Evolutionary conservation across 2,329 filamentous ascomycete genomes (phyloP).

Genomic region (Bipolaris victoriae): DNA sequence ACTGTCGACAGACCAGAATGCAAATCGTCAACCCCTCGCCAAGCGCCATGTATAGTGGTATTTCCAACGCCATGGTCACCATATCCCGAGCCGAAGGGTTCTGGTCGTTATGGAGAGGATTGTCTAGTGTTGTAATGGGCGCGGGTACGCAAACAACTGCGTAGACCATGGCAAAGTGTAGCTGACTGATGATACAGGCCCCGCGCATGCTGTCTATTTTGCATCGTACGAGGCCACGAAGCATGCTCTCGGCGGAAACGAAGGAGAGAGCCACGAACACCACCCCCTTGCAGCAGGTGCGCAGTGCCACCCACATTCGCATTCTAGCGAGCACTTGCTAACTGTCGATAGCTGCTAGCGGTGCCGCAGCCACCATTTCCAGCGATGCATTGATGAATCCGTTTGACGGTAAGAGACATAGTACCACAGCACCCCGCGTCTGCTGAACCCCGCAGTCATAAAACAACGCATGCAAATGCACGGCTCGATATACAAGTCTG

Average conservation of each 20-base stretch:
- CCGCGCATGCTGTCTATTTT: conserved; percentile 97
- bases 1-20: conserved; percentile 80
- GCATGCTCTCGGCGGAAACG: conserved; percentile 92
- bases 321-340: conserved; percentile 35
- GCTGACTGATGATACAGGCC: conserved; percentile 65
- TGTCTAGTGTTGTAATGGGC: conserved; percentile 94
- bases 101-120: conserved; percentile 90
- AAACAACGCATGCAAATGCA: conserved; percentile 99
- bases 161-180: conserved; percentile 12
- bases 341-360: conserved; percentile 74
- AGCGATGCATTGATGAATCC: conserved; percentile 99
- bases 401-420: conserved; percentile 78
- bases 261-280: conserved; percentile 82
- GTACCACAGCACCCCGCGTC: neutral
- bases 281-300: conserved; percentile 91
- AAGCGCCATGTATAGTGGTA: conserved; percentile 82
- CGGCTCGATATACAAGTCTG: conserved; percentile 87
- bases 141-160: conserved; percentile 66
- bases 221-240: conserved; percentile 98
- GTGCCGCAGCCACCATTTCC: conserved; percentile 92
- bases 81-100: conserved; percentile 91
- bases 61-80: conserved; percentile 89
- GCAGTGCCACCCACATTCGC: conserved; percentile 18
- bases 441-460: conserved; percentile 70
- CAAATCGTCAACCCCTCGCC: conserved; percentile 88